Conservation (phyloP, 306 rosid species). For the Vigna hirtella region DNA sequence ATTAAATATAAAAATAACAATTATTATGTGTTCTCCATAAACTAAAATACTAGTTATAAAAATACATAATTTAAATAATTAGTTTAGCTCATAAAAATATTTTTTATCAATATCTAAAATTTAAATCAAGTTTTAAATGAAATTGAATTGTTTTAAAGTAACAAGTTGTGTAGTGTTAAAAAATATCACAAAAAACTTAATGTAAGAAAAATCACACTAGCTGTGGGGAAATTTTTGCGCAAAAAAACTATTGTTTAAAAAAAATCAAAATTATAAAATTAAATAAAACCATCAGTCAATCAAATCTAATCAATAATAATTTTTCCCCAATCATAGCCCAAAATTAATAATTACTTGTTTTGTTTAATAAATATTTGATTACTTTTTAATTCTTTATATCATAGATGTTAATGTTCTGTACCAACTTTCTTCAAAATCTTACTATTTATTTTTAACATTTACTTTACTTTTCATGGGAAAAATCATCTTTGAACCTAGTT, state of each 20-base stretch:
- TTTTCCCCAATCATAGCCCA: neutral
- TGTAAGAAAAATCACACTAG: neutral
- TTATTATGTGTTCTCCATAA: too few species aligned
- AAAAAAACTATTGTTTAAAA: neutral
- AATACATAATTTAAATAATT: too few species aligned
- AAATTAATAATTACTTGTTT: neutral
- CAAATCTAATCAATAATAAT: neutral
- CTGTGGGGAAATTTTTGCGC: neutral
- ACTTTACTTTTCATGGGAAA: neutral
- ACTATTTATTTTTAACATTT: neutral
- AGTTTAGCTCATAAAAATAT: too few species aligned
- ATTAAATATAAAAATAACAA: too few species aligned
- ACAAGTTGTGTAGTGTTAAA: neutral
- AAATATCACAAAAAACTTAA: neutral
- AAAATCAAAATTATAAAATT: neutral
- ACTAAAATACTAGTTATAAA: too few species aligned
- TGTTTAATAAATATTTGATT: neutral
- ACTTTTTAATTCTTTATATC: too few species aligned
- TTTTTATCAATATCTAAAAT: neutral
- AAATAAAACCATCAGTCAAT: neutral
- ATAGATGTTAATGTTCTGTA: neutral
- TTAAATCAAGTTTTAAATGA: neutral
- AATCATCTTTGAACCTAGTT: neutral
- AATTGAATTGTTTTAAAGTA: neutral
- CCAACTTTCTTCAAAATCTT: neutral